Base-by-base conservation (phyloP, 2,329 filamentous ascomycete species). In the Sporothrix brasiliensis region DNA sequence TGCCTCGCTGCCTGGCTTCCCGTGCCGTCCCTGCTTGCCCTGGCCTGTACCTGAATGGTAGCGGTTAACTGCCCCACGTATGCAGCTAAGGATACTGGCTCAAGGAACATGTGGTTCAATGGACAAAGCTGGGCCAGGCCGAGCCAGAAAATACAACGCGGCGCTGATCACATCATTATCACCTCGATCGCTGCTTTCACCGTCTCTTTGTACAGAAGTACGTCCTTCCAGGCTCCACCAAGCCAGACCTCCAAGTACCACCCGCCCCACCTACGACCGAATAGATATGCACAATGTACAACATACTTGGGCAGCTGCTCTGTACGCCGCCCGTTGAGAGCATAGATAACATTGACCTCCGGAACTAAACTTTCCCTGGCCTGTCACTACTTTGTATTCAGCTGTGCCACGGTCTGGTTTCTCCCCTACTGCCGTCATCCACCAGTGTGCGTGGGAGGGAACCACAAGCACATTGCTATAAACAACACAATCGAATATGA, bases 161-260 rank as follows among this genome's bases (percentile, higher is more conserved):
- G 16, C 41, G 53, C 41, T 30, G 53, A 68, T 68, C 67, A 60
- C 67, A 49, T 60, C 67, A 68, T 60, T 34, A 60, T 60, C 53
- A 60, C 53, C 67, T 49, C 47, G 19, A 34, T 24, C 27, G n/a
- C 27, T 39, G 4, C 50, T 54, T 68, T 68, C 67, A 60, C 53
- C 67, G 53, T 68, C 67, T 60, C 39, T 60, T 65, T n/a, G 27
- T 41, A 24, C 24, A 24, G 24, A 24, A 24, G 24, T 24, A 27
- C 60, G 24, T 24, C 67, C 24, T 58, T 41, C 50, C 53, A 6
- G 21, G 39, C 50, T 68, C 67, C 53, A 60, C 67, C 53, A 27
- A 53, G 67, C 53, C 67, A 68, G 67, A 68, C 52, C 67, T 34
- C 34, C n/a, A 47, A 30, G 14, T 39, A 21, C 53, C 16, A 27